Conservation (phyloP, 148 eudicot genomes). For the Oxyria digyna region DNA sequence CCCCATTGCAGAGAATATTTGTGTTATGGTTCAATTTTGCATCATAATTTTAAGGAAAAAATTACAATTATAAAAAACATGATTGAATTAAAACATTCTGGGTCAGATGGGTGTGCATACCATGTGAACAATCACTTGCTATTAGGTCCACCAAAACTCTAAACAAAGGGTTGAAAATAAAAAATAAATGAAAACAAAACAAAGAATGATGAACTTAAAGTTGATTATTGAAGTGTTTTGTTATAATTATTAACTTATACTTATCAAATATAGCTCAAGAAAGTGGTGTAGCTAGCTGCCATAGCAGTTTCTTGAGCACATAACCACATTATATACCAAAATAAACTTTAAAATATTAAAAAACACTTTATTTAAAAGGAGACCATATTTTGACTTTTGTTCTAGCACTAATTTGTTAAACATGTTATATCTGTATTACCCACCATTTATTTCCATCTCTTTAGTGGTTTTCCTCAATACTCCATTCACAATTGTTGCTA, state of each 20-base stretch:
- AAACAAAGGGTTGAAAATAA: slow-evolving; percentile 12
- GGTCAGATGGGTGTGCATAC: slow-evolving; percentile 53
- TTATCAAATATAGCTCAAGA: background rate
- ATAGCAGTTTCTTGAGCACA: slow-evolving; percentile 25
- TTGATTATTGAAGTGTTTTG: background rate
- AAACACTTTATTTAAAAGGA: background rate
- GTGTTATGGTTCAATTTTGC: background rate
- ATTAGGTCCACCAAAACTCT: slow-evolving; percentile 28
- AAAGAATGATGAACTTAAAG: background rate
- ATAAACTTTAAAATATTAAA: background rate
- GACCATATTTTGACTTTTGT: background rate
- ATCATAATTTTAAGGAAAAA: background rate
- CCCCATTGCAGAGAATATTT: slow-evolving; percentile 1
- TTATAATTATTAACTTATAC: background rate
- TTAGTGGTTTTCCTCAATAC: slow-evolving; percentile 89
- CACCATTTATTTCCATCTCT: slow-evolving; percentile 97
- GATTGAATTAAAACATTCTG: slow-evolving; percentile 26
- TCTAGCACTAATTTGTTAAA: background rate
- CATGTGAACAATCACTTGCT: slow-evolving; percentile 71
- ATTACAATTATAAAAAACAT: background rate
- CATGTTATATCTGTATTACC: slow-evolving; percentile 9
- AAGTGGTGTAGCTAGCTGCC: slow-evolving; percentile 6
- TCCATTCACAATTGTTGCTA: slow-evolving; percentile 97
- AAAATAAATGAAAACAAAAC: background rate
- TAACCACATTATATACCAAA: slow-evolving; percentile 8